Evolutionary conservation across 2,329 filamentous ascomycete species (phyloP).

Genomic region (Allantophomopsis lycopodina): DNA sequence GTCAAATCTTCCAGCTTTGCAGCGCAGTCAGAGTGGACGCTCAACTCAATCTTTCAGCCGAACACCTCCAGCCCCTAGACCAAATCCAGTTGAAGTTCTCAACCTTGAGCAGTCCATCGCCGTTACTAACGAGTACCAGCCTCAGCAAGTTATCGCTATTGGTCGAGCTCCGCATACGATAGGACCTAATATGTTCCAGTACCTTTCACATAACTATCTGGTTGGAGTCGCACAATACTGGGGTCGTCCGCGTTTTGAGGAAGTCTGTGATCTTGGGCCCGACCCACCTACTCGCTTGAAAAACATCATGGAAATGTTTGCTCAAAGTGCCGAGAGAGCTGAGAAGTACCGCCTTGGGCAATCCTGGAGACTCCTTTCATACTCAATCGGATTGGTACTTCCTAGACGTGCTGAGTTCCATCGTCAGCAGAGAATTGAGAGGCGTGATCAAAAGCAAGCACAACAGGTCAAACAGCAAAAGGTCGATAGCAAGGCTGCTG

Average conservation of each 20-base stretch:
- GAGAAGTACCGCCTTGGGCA: conserved; percentile 47
- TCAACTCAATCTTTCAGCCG: conserved; percentile 33
- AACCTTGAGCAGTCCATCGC: conserved; percentile 42
- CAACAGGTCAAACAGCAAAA: conserved; percentile 2
- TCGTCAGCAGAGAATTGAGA: conserved; percentile 29
- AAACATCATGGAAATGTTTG: conserved; percentile 40
- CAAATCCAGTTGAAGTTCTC: conserved; percentile 11
- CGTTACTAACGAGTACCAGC: conserved; percentile 40
- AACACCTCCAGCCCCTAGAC: conserved; percentile 29
- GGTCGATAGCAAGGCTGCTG: conserved; percentile 1
- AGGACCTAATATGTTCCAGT: conserved; percentile 37
- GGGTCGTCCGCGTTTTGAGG: too few relatives aligned
- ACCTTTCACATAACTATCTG: conserved; percentile 41
- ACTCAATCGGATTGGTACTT: conserved; percentile 39
- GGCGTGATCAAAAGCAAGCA: conserved; percentile 22
- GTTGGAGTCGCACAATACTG: conserved; percentile 25
- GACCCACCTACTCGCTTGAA: conserved; percentile 29
- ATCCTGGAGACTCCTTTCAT: conserved; percentile 48
- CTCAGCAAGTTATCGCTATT: conserved; percentile 49
- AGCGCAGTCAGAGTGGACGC: conserved; percentile 28
- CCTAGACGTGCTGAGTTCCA: conserved; percentile 42
- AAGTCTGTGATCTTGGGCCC: conserved; percentile 14
- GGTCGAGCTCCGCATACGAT: conserved; percentile 38
- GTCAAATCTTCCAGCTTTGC: conserved; percentile 20
- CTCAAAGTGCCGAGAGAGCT: conserved; percentile 39